A percentile compares a stretch with the other conserved stretches of the same genome.
These are phyloP conservation scores for Elsinoe ampelina DNA, from an alignment of 2,329 filamentous ascomycete genomes.

Conservation along the genomic window DNA sequence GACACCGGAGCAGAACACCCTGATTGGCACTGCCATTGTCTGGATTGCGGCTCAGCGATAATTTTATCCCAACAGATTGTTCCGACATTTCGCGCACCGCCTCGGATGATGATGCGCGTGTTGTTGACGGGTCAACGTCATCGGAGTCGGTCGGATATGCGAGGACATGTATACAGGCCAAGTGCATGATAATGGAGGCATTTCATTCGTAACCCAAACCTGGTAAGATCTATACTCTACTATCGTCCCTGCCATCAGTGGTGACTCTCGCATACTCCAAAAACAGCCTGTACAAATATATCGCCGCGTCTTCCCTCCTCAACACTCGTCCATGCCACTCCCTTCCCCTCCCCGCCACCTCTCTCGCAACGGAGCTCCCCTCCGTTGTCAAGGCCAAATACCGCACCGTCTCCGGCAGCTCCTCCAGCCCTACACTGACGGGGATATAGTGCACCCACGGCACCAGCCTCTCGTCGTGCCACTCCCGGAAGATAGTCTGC, in stretches of 20 bases:
- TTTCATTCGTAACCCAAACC: neutral
- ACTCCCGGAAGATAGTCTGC: constrained; percentile 45
- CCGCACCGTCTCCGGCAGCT: constrained; percentile 44
- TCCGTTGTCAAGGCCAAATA: constrained; percentile 32
- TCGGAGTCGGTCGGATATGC: neutral
- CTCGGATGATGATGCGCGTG: neutral
- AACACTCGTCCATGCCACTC: constrained; percentile 17
- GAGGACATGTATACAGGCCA: neutral
- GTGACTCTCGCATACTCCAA: constrained; percentile 67
- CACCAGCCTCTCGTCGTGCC: constrained; percentile 48
- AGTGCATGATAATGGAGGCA: constrained; percentile 15
- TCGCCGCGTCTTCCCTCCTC: constrained; percentile 46
- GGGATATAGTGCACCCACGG: constrained; percentile 52
- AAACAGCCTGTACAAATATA: constrained; percentile 69
- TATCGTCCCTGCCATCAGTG: constrained; percentile 47
- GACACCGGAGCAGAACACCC: neutral
- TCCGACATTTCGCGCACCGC: neutral
- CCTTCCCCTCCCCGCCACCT: constrained; percentile 16
- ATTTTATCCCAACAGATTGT: neutral
- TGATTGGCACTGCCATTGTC: neutral
- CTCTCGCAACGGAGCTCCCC: constrained; percentile 15
- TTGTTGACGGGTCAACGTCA: too few species aligned
- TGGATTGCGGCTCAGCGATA: constrained; percentile 3
- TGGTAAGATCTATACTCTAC: neutral
- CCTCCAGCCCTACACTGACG: constrained; percentile 40